phyloP scores from a whole-genome alignment of 2,329 filamentous ascomycete species.

The Microcyclospora tardicrescens region DNA sequence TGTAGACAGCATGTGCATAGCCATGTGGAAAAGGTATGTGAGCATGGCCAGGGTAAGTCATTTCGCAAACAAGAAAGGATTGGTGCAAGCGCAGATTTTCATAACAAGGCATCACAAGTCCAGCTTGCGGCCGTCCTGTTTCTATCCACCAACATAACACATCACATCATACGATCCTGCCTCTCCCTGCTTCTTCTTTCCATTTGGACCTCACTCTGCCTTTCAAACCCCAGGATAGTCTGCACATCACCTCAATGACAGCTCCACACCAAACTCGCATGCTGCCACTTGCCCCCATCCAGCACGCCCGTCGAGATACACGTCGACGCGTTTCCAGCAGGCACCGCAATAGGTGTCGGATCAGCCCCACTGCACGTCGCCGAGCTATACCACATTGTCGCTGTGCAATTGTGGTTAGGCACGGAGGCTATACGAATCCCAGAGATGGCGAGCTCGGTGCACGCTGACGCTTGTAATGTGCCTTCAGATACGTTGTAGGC shows the following conservation, averaged over 20 bases:
- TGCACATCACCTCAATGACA: slow-evolving; percentile 9
- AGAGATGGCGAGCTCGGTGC: slow-evolving; percentile 6
- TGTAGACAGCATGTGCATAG: too few species aligned
- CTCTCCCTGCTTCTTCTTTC: too few species aligned
- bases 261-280: slow-evolving; percentile 15
- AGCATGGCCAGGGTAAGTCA: too few species aligned
- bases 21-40: too few species aligned
- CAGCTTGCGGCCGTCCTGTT: too few species aligned
- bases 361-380: background rate
- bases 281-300: slow-evolving; percentile 12
- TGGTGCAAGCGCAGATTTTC: too few species aligned
- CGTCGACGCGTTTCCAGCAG: slow-evolving; percentile 2
- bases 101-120: too few species aligned
- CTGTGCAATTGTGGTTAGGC: slow-evolving; percentile 9
- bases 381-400: slow-evolving; percentile 6
- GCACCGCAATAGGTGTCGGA: background rate
- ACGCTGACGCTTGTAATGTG: slow-evolving; percentile 6
- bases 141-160: too few species aligned
- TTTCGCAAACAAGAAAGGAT: too few species aligned
- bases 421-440: slow-evolving; percentile 10
- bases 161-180: too few species aligned
- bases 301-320: slow-evolving; percentile 12
- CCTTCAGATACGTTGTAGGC: slow-evolving; percentile 5
- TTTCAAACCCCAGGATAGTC: background rate
- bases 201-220: too few species aligned